Evolutionary conservation across 768 basidiomycete genomes (phyloP).

Genomic region (Panellus pusillus): DNA sequence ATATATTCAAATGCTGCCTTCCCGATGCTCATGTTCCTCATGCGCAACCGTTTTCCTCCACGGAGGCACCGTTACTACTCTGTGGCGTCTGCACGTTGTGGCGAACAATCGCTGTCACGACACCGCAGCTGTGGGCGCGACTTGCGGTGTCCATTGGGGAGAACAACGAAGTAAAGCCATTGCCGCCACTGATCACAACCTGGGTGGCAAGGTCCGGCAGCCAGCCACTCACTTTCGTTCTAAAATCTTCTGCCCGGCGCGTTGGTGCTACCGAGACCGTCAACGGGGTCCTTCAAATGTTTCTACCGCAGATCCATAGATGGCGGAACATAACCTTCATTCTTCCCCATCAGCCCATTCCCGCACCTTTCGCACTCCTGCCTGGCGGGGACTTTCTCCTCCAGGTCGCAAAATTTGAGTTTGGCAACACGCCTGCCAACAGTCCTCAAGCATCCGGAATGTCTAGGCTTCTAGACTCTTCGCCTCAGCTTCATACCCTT

Average conservation of each 20-base stretch:
- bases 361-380: neutral
- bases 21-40: neutral
- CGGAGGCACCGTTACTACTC: slow-evolving; percentile 11
- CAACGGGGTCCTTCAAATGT: neutral
- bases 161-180: neutral
- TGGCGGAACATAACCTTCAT: slow-evolving; percentile 11
- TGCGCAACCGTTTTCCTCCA: slow-evolving; percentile 1
- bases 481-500: slow-evolving; percentile 10
- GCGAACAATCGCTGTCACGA: slow-evolving; percentile 2
- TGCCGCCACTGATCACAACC: neutral
- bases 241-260: neutral
- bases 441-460: slow-evolving; percentile 2
- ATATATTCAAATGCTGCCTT: slow-evolving; percentile 13
- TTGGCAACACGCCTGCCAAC: neutral
- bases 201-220: slow-evolving; percentile 14
- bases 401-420: slow-evolving; percentile 10
- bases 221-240: slow-evolving; percentile 9
- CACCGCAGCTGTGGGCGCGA: slow-evolving; percentile 6
- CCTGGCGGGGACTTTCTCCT: slow-evolving; percentile 2
- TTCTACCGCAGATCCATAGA: slow-evolving; percentile 10
- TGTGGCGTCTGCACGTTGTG: slow-evolving; percentile 6
- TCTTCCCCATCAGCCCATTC: slow-evolving; percentile 10
- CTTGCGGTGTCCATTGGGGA: slow-evolving; percentile 8
- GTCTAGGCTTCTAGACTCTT: slow-evolving; percentile 4
- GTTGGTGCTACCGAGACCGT: neutral